These are phyloP conservation scores for Phellopilus nigrolimitatus DNA, from an alignment of 1,284 basidiomycete genomes.

Conservation along the genomic window DNA sequence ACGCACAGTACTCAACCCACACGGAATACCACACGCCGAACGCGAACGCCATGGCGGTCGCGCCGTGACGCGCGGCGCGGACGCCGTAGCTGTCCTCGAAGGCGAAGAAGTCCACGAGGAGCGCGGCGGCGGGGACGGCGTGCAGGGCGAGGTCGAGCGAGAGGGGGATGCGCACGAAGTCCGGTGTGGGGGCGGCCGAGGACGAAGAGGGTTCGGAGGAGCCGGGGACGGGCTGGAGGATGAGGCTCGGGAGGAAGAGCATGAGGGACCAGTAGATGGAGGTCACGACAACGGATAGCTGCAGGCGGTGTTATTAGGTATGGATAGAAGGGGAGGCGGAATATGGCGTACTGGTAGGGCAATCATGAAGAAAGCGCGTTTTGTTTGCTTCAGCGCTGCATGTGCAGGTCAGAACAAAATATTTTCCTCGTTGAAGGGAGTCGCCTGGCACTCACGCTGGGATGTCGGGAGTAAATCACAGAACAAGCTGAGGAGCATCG, in stretches of 20 bases:
- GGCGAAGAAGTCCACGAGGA: constrained; percentile 67
- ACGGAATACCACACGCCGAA: constrained; percentile 51
- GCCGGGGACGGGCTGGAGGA: constrained; percentile 35
- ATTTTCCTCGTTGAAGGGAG: constrained; percentile 2
- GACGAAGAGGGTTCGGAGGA: constrained; percentile 36
- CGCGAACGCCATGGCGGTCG: constrained; percentile 38
- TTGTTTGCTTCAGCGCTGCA: constrained; percentile 40
- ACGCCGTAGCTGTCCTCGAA: constrained; percentile 58
- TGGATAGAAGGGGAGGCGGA: neutral
- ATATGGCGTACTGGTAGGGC: constrained; percentile 51
- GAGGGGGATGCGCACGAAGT: constrained; percentile 55
- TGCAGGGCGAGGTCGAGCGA: constrained; percentile 65
- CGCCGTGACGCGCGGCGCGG: constrained; percentile 40
- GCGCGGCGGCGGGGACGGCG: constrained; percentile 52
- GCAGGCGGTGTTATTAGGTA: constrained; percentile 9
- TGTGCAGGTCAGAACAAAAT: neutral
- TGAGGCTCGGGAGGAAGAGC: constrained; percentile 46
- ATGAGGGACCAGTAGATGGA: constrained; percentile 70
- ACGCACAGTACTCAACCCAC: constrained; percentile 70
- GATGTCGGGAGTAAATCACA: constrained; percentile 48
- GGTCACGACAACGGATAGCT: constrained; percentile 66
- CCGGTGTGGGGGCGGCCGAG: constrained; percentile 29
- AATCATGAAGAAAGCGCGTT: constrained; percentile 54
- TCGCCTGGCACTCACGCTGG: constrained; percentile 32
- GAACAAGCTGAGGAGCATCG: constrained; percentile 45